Percentiles rank a stretch among this genome's conserved stretches.
Conservation (phyloP, 2,329 filamentous ascomycete species). For the Sporothrix protearum region DNA sequence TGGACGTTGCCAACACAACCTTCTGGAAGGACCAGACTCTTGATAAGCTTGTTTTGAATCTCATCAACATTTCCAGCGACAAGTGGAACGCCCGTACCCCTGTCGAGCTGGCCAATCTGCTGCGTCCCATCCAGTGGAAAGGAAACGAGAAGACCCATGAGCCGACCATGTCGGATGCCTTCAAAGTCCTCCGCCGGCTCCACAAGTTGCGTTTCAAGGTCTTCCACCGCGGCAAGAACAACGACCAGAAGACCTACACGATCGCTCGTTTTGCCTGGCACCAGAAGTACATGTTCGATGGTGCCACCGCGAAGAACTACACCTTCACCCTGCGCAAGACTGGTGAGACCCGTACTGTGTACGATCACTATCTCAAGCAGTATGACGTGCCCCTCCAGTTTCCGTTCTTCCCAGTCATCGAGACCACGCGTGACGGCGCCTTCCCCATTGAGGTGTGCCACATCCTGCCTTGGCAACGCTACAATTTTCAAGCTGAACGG, state of each 20-base stretch:
- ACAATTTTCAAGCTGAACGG: constrained; percentile 61
- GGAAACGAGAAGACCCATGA: constrained; percentile 28
- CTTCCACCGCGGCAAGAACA: constrained; percentile 48
- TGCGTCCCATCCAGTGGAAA: constrained; percentile 38
- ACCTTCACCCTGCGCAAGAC: constrained; percentile 54
- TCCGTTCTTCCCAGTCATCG: constrained; percentile 53
- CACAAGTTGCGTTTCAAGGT: constrained; percentile 55
- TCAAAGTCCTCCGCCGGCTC: constrained; percentile 54
- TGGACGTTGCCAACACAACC: constrained; percentile 86
- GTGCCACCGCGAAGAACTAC: constrained; percentile 49
- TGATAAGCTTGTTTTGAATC: constrained; percentile 38
- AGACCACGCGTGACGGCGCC: constrained; percentile 51
- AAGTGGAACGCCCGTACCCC: constrained; percentile 30
- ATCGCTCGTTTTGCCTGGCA: constrained; percentile 52
- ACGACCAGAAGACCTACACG: constrained; percentile 48
- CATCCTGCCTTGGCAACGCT: constrained; percentile 55
- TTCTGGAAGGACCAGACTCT: constrained; percentile 64
- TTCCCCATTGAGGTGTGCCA: constrained; percentile 62
- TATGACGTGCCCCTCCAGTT: constrained; percentile 51
- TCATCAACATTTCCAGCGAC: constrained; percentile 30
- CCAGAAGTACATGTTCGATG: constrained; percentile 42
- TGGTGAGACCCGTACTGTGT: constrained; percentile 45
- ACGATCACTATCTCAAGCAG: constrained; percentile 53
- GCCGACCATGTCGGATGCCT: constrained; percentile 46
- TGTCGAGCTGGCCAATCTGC: constrained; percentile 31